Conservation (phyloP, 768 basidiomycete species). For the Suillus spraguei region DNA sequence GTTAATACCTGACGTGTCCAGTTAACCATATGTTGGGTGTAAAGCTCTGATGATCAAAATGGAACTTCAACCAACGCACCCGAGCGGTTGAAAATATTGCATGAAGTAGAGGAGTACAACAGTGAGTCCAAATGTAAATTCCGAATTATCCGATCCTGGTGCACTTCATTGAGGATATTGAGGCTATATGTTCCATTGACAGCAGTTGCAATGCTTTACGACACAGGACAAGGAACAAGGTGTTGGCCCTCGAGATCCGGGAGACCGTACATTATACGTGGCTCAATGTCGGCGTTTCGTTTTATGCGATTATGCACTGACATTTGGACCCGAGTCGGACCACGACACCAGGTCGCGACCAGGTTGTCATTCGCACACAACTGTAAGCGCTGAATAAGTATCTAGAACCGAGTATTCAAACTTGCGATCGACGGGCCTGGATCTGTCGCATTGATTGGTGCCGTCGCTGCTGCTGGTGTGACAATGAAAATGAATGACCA, state of each 20-base stretch:
- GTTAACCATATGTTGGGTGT: not conserved
- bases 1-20: not conserved
- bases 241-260: not conserved
- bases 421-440: slow-evolving; percentile 3
- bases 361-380: slow-evolving; percentile 2
- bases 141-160: too few relatives aligned
- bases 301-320: not conserved
- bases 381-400: not conserved
- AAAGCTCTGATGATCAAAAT: not conserved
- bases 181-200: not conserved
- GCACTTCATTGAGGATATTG: not conserved
- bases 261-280: not conserved
- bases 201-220: not conserved
- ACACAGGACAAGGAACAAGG: not conserved
- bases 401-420: not conserved
- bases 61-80: not conserved
- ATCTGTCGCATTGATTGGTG: slow-evolving; percentile 8
- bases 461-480: slow-evolving; percentile 9
- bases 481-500: slow-evolving; percentile 22
- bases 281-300: not conserved
- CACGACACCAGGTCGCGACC: not conserved
- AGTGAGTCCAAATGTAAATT: too few relatives aligned
- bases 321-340: not conserved
- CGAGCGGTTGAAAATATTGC: not conserved
- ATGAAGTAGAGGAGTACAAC: not conserved